A percentile compares a stretch with the other conserved stretches of the same genome.
phyloP scores from a whole-genome alignment of 345 rosid species.

The Sonneratia alba region DNA sequence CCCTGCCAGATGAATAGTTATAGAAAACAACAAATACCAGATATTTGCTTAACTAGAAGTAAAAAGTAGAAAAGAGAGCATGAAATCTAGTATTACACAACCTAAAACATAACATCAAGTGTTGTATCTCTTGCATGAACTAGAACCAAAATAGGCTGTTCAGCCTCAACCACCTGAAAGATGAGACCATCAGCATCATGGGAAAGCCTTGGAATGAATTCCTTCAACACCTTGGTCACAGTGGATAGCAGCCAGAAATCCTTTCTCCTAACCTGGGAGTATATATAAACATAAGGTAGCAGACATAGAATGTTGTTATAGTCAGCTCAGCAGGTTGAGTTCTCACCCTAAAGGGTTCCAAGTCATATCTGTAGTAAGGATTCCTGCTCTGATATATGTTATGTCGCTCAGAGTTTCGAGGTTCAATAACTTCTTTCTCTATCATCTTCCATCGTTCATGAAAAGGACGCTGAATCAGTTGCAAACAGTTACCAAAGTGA shows the following conservation, averaged over 20 bases:
- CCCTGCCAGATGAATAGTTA: constrained; percentile 37
- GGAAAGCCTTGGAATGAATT: constrained; percentile 88
- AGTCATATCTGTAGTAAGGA: constrained; percentile 77
- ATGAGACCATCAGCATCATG: constrained; percentile 98
- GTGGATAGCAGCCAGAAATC: constrained; percentile 96
- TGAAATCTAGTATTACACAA: background rate
- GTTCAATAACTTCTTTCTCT: constrained; percentile 87
- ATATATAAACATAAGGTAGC: background rate
- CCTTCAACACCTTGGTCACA: constrained; percentile 75
- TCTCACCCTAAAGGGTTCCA: constrained; percentile 93
- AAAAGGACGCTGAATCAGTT: constrained; percentile 76
- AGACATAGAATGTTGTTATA: background rate
- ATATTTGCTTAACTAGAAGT: background rate
- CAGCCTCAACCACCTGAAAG: constrained; percentile 58
- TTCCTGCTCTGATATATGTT: constrained; percentile 54
- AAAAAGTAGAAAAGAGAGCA: background rate
- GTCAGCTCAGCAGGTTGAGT: constrained; percentile 5
- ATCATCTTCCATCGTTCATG: constrained; percentile 94
- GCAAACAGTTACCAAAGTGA: background rate
- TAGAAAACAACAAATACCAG: background rate
- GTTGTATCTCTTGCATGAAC: background rate
- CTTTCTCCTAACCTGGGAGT: constrained; percentile 82
- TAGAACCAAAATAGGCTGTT: background rate
- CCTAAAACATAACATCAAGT: background rate
- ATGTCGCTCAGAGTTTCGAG: constrained; percentile 74